phyloP scores from a whole-genome alignment of 116 monocot genomes.

The Zostera marina region DNA sequence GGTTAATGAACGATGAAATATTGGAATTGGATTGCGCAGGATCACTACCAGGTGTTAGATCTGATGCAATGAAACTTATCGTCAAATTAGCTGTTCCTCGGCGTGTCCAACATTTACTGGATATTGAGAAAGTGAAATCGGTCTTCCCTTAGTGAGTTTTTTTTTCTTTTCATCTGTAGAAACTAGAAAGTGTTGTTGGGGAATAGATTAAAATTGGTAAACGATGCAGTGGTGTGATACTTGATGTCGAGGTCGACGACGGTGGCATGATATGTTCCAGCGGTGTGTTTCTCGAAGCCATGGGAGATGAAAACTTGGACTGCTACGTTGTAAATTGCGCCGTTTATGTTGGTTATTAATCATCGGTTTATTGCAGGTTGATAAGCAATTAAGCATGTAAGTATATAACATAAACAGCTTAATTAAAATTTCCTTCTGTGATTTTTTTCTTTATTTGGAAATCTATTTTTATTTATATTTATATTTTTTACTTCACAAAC shows the following conservation, averaged over 20 bases:
- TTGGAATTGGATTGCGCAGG: constrained; percentile 23
- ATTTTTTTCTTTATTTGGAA: too few relatives aligned
- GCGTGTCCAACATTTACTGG: constrained; percentile 52
- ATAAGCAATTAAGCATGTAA: too few relatives aligned
- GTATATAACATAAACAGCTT: too few relatives aligned
- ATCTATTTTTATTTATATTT: too few relatives aligned
- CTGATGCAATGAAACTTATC: constrained; percentile 84
- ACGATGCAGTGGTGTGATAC: constrained; percentile 52
- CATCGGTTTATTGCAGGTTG: too few relatives aligned
- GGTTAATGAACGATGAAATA: neutral
- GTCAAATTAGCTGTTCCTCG: constrained; percentile 74
- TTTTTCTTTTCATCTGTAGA: neutral
- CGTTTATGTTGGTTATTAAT: constrained; percentile 85
- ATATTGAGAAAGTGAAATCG: constrained; percentile 71
- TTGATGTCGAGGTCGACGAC: constrained; percentile 63
- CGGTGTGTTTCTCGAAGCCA: constrained; percentile 72
- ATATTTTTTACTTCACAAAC: neutral
- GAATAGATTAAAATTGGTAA: constrained; percentile 4
- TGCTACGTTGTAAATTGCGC: constrained; percentile 96
- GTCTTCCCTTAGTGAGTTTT: constrained; percentile 83
- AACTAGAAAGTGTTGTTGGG: too few relatives aligned
- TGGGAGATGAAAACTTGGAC: constrained; percentile 90
- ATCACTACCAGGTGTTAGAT: constrained; percentile 74
- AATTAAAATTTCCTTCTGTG: too few relatives aligned
- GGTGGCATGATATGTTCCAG: constrained; percentile 98